A percentile compares a stretch with the other conserved stretches of the same genome.
phyloP scores from a whole-genome alignment of 768 basidiomycete species.

The Multifurca ochricompacta region DNA sequence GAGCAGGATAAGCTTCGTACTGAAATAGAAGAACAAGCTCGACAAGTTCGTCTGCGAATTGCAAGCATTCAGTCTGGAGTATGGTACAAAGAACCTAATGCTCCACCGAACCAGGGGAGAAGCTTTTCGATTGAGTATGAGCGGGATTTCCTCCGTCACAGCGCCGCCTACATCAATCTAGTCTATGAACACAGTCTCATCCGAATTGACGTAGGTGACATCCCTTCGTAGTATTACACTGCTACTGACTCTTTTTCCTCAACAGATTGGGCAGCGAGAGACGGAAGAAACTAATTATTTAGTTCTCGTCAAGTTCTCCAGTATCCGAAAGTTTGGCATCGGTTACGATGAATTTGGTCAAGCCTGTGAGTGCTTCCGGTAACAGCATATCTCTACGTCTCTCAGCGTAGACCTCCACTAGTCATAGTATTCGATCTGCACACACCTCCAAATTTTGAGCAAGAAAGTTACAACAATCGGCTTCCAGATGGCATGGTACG shows the following conservation, averaged over 20 bases:
- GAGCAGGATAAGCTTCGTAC: conserved; percentile 25
- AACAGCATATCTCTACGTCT: too few species aligned
- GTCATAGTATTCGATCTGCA: conserved; percentile 16
- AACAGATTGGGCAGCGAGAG: conserved; percentile 12
- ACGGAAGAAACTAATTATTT: conserved; percentile 7
- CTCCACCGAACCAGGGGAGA: conserved; percentile 20
- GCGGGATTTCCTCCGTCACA: conserved; percentile 35
- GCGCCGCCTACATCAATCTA: conserved; percentile 49
- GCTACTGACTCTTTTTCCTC: background rate
- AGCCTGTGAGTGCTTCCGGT: background rate
- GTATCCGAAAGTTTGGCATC: conserved; percentile 16
- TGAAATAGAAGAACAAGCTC: conserved; percentile 29
- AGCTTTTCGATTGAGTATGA: conserved; percentile 68
- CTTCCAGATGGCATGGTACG: conserved; percentile 36
- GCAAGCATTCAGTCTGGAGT: conserved; percentile 61
- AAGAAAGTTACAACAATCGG: conserved; percentile 46
- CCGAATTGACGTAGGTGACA: conserved; percentile 43
- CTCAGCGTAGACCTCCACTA: background rate
- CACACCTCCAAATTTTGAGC: conserved; percentile 55
- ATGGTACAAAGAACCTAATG: conserved; percentile 34
- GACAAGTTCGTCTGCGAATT: conserved; percentile 42
- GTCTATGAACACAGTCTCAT: conserved; percentile 65
- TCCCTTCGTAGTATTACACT: background rate
- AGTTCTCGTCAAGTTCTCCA: conserved; percentile 14
- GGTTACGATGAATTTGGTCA: conserved; percentile 8